Base-by-base conservation (phyloP, 139 green algal genomes). In the Trebouxia sp. region DNA sequence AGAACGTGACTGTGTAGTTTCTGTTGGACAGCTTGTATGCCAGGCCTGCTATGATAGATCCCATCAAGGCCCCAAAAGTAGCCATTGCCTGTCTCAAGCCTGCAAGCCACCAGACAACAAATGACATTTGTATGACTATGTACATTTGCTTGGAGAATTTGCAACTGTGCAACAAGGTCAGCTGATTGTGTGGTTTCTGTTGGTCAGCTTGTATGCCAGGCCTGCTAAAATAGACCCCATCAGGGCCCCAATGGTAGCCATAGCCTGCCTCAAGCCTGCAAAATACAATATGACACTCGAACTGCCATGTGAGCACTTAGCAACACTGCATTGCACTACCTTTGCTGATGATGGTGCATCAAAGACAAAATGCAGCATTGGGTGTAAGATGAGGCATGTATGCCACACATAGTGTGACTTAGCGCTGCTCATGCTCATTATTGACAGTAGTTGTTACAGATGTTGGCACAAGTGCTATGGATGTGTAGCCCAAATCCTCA, bases 1-100 rank as follows among this genome's bases (percentile, higher is more conserved):
- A 82, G 81, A 97, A n/a, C n/a, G n/a, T 96, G 43, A 83, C 37
- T 6, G 90, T 83, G 80, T 94, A 96, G 83, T 90, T 94, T 5
- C 87, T 81, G 5, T 89, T 88, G 3, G 88, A 92, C 32, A 69
- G 24, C 32, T 50, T 80, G 37, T 56, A 80, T 51, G 75, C 75
- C 41, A 84, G 56, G 17, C 80, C 82, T 6, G 82, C 82, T 38
- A 92, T 75, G 50, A 85, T 83, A 41, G 89, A 89, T 11, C 93
- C 93, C 45, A 93, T 75, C 70, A 96, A 83, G 43, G 91, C 92
- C 43, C 93, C 93, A 62, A 89, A 82, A 0, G 91, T 97, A 48
- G 84, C 87, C 65, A 94, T 86, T 5, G 90, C 89, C 79, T 96
- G 92, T 53, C 92, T 82, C 83, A 97, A 82, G 17, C 88, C 88